A percentile compares a stretch with the other conserved stretches of the same genome.
Evolutionary conservation across 345 rosid genomes (phyloP).

Genomic region (Arabidopsis thaliana): TAIR10.1 NC_003071.7:13651501-13652000

Average conservation of each 20-base stretch:
- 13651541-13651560: slow-evolving; percentile 16
- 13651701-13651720: background rate
- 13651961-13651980: slow-evolving; percentile 89
- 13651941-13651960: slow-evolving; percentile 66
- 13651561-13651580: background rate
- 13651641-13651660: background rate
- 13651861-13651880: slow-evolving; percentile 68
- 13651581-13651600: slow-evolving; percentile 8
- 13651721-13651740: slow-evolving; percentile 63
- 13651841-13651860: slow-evolving; percentile 65
- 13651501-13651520: background rate
- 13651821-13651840: slow-evolving; percentile 76
- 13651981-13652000: slow-evolving; percentile 68
- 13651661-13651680: background rate
- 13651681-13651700: background rate
- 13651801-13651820: slow-evolving; percentile 91
- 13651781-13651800: slow-evolving; percentile 88
- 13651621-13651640: background rate
- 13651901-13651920: slow-evolving; percentile 91
- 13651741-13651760: slow-evolving; percentile 62
- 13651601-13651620: background rate
- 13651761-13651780: slow-evolving; percentile 63
- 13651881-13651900: slow-evolving; percentile 67
- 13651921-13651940: slow-evolving; percentile 83
- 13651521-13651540: background rate